Conservation (phyloP, 768 basidiomycete genomes). For the Leucocoprinus leucothites region DNA sequence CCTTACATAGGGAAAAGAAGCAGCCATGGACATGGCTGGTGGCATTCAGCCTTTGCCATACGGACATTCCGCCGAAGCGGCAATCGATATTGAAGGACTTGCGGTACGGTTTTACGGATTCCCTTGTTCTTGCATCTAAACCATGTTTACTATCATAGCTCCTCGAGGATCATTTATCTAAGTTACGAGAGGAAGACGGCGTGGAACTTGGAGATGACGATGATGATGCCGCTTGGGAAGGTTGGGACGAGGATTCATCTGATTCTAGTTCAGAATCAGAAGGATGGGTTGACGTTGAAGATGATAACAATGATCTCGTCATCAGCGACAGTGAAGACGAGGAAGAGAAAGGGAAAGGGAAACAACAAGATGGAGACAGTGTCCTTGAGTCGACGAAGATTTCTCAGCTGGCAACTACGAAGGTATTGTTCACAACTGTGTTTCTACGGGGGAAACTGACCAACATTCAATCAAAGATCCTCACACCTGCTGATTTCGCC, state of each 20-base stretch:
- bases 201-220: constrained; percentile 43
- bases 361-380: constrained; percentile 23
- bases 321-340: constrained; percentile 88
- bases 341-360: constrained; percentile 43
- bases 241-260: constrained; percentile 79
- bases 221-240: constrained; percentile 75
- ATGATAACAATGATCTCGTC: constrained; percentile 67
- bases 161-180: constrained; percentile 81
- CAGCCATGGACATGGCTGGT: constrained; percentile 67
- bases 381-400: constrained; percentile 32
- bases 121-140: background rate
- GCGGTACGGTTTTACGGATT: constrained; percentile 46
- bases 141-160: constrained; percentile 44
- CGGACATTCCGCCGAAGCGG: constrained; percentile 72
- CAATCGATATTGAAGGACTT: constrained; percentile 88
- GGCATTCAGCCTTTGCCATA: constrained; percentile 73
- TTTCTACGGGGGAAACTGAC: background rate
- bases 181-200: constrained; percentile 64
- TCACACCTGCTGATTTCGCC: constrained; percentile 96
- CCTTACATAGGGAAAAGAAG: constrained; percentile 78
- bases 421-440: constrained; percentile 40
- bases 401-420: constrained; percentile 77
- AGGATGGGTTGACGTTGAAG: constrained; percentile 83
- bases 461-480: constrained; percentile 55
- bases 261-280: constrained; percentile 53